Evolutionary conservation across 495 filamentous ascomycete genomes (phyloP), one percentile per base, ranked within the genome.

Genomic region (Neurospora sp.): DNA sequence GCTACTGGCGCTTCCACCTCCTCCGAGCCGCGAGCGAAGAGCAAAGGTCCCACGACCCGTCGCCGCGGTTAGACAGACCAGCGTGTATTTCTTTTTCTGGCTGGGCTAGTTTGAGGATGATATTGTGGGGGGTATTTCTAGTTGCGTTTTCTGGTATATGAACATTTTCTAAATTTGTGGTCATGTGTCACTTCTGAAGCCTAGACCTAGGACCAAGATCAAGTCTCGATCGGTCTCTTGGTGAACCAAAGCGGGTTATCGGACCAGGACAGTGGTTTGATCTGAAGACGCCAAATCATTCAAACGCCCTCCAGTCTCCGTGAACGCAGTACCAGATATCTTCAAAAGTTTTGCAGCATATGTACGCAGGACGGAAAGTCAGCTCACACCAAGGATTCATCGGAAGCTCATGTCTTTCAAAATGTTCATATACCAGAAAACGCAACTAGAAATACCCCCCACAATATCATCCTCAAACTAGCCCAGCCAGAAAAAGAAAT

Each of bases 31-130:
- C 83, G 82, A 12, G 80, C 85, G 5, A 84, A 81, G 77, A 78
- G 74, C 71, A 88, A 87, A 75, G 84, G 81, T 44, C 85, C 86
- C 18, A 85, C 85, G 8, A 88, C 86, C n/a, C 81, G 86, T 47
- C 84, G 86, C 72, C 83, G 85, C 68, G 86, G 85, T 71, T 88
- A 81, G 76, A 71, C 69, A 22, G 18, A 18, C 39, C 35, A 20
- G 68, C 22, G 35, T 44, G 68, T 69, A 37, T 44, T 69, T 69
- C n/a, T 69, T 16, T 37, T 38, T n/a, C 10, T 44, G 37, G n/a
- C 18, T 20, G 35, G 18, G 37, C 27, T 45, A 69, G 53, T 65
- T 6, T 16, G 53, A 65, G 14, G 14, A 14, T 35, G 27, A 4
- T 16, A 6, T 16, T 35, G 22, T 59, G 10, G 10, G 27, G 27